These are phyloP conservation scores for Letharia columbiana DNA, from an alignment of 495 filamentous ascomycete species.

Conservation along the genomic window DNA sequence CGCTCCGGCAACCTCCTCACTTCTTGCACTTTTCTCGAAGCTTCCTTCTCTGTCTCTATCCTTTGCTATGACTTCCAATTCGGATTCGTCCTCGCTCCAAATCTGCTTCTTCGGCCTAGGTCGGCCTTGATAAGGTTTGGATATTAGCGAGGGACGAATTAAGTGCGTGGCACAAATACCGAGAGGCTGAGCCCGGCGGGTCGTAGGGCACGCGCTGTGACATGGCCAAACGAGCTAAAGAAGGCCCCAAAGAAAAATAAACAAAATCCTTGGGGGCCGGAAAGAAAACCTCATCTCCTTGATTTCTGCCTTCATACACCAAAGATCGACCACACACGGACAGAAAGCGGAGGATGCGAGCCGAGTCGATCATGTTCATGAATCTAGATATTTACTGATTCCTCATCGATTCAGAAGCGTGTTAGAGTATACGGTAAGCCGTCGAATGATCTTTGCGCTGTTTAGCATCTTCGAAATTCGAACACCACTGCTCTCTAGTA, in stretches of 20 bases:
- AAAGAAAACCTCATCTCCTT: background rate
- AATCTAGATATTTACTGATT: background rate
- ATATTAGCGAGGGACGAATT: no score
- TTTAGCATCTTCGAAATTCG: background rate
- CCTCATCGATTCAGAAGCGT: no score
- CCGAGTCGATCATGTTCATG: background rate
- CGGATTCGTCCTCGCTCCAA: no score
- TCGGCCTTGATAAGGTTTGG: no score
- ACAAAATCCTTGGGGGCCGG: background rate
- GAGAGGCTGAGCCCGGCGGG: background rate
- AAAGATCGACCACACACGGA: background rate
- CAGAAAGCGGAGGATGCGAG: background rate
- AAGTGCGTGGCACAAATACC: background rate
- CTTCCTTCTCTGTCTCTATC: no score
- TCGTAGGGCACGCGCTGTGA: background rate
- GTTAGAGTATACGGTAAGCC: background rate
- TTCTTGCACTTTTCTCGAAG: no score
- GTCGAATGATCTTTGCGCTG: background rate
- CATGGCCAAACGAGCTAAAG: background rate
- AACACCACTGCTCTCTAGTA: background rate
- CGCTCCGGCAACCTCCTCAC: no score
- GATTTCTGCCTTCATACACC: background rate
- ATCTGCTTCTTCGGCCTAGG: no score
- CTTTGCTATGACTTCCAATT: no score
- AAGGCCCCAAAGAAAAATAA: background rate